These are phyloP conservation scores for Syzygium malaccense DNA, from an alignment of 441 rosid species.

Conservation along the genomic window DNA sequence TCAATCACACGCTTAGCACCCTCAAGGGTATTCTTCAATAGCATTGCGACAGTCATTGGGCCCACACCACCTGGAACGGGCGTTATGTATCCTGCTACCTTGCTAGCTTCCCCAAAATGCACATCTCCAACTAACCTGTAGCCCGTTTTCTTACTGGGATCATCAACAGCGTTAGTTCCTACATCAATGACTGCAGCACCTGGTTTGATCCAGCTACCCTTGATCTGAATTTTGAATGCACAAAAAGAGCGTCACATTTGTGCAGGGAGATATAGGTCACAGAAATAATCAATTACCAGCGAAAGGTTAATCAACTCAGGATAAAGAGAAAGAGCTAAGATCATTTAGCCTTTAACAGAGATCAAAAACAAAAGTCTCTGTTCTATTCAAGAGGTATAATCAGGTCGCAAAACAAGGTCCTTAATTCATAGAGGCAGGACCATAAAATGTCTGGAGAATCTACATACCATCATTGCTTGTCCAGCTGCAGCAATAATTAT, in stretches of 20 bases:
- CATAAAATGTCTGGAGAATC: not conserved
- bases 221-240: conserved; percentile 39
- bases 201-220: conserved; percentile 87
- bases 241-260: not conserved
- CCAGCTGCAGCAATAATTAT: conserved; percentile 91
- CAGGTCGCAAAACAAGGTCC: not conserved
- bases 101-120: conserved; percentile 63
- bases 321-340: not conserved
- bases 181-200: conserved; percentile 95
- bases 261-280: not conserved
- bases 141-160: conserved; percentile 65
- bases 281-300: not conserved
- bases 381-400: not conserved
- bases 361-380: not conserved
- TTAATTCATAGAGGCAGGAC: not conserved
- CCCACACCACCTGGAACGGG: conserved; percentile 97
- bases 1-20: conserved; percentile 62
- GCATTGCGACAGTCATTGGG: conserved; percentile 95
- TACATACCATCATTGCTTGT: conserved; percentile 69
- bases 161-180: conserved; percentile 75
- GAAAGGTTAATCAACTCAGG: not conserved
- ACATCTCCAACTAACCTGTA: conserved; percentile 91
- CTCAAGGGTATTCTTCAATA: conserved; percentile 73
- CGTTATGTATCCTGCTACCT: conserved; percentile 76
- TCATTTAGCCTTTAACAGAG: not conserved